Evolutionary conservation across 805 yeast species (phyloP).

Genomic region (Candida ovalis): DNA sequence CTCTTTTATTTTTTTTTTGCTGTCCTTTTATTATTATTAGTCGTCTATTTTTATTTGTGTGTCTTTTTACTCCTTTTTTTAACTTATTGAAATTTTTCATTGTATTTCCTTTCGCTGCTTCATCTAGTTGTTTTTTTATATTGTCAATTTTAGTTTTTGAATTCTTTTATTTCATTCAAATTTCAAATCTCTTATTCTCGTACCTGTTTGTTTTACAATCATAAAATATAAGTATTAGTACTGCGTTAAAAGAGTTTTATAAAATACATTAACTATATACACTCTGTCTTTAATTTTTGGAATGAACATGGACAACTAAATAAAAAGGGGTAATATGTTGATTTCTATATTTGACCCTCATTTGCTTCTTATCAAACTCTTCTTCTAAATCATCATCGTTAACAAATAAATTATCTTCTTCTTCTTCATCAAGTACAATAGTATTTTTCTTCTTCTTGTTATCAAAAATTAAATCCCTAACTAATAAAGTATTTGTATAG

Average conservation of each 20-base stretch:
- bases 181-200: not conserved
- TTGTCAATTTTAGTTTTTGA: not conserved
- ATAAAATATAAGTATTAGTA: too few relatives aligned
- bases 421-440: not conserved
- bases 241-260: too few relatives aligned
- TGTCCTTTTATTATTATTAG: conserved; percentile 10
- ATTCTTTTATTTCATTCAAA: not conserved
- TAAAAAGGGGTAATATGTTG: conserved; percentile 17
- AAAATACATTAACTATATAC: not conserved
- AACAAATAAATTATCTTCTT: not conserved
- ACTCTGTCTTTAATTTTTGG: conserved; percentile 8
- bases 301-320: conserved; percentile 23
- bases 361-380: conserved; percentile 12
- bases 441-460: not conserved
- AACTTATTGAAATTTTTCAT: too few relatives aligned
- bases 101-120: conserved; percentile 1
- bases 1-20: conserved; percentile 5
- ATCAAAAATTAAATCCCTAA: conserved; percentile 11
- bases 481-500: conserved; percentile 10
- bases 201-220: not conserved
- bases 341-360: conserved; percentile 17
- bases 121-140: conserved; percentile 1
- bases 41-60: conserved; percentile 2
- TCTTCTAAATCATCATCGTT: conserved; percentile 2
- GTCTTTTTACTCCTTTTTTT: conserved; percentile 2